Evolutionary conservation across 164 flowering plant species (phyloP), one percentile per base, ranked within the genome.

Genomic region (Vitis labrusca): DNA sequence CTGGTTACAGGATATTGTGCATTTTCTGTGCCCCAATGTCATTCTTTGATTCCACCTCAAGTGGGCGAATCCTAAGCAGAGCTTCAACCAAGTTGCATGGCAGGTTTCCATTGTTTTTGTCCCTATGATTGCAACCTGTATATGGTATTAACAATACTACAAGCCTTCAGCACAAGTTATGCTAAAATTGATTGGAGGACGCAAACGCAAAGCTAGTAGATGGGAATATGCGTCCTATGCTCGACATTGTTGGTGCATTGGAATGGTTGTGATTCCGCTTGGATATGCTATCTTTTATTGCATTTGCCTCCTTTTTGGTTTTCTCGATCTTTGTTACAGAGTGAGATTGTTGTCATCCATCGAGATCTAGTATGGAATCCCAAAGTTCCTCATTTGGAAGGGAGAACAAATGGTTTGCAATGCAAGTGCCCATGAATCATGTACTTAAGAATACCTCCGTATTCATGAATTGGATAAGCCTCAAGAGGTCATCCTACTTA

Each of bases 21-120:
- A 79, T 90, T 53, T 86, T 90, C 70, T 90, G 92, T 61, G 88
- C 91, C 8, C 89, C 90, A 27, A 87, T 90, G 92, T 88, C 90
- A 60, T 90, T 88, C 76, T 88, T 87, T 73, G 19, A 19, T 19
- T 19, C 19, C 19, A 19, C 19, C 19, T 1, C 1, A 19, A 19
- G 19, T 19, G 19, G 19, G 0, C 19, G 19, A 19, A 19, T 19
- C 19, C 19, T 19, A 19, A 19, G 19, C 19, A 19, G 19, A 92
- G 92, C 85, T 59, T 88, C 95, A 30, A 90, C 76, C 95, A 88
- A 79, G 83, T 80, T 54, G 85, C 92, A 14, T 87, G 93, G 96
- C 89, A 84, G 74, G 89, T 90, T 75, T 81, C 87, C 71, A 49
- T 87, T 13, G 19, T 90, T 61, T 88, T 87, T 67, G 77, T 87